These are phyloP conservation scores for Aegilops umbellulata DNA, from an alignment of 176 grass and related monocot species.

Conservation along the genomic window DNA sequence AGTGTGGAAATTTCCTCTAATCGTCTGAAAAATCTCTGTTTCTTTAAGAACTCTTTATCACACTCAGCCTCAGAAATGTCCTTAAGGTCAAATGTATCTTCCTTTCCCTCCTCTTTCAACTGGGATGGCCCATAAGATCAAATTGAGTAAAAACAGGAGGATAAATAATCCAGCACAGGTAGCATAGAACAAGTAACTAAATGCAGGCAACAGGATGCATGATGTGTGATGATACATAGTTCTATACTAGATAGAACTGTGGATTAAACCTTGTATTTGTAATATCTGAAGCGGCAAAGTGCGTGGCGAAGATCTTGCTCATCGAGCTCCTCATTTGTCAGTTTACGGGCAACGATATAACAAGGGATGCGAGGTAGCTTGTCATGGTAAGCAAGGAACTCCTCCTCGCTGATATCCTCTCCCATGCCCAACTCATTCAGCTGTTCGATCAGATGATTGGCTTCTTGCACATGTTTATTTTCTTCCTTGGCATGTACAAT, in stretches of 20 bases:
- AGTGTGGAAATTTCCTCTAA: background rate
- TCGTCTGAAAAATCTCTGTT: background rate
- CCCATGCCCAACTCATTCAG: background rate
- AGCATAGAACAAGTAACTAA: background rate
- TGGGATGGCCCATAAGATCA: background rate
- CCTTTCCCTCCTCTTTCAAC: background rate
- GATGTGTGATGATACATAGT: background rate
- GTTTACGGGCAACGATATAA: too few relatives aligned
- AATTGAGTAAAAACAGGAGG: background rate
- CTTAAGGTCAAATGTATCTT: background rate
- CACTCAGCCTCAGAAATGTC: background rate
- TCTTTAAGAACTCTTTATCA: background rate
- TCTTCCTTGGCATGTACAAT: background rate
- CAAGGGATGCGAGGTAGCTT: background rate
- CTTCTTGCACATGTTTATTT: background rate
- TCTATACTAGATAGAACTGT: background rate
- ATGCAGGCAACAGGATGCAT: background rate
- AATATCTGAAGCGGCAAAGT: background rate
- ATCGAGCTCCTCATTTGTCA: background rate
- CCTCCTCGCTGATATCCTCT: background rate
- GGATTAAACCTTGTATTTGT: background rate
- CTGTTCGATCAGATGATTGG: background rate
- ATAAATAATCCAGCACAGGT: background rate
- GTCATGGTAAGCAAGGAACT: background rate
- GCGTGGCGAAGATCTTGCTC: background rate